Percentiles rank a stretch among this genome's conserved stretches.
These are phyloP conservation scores for Lonicera japonica DNA, from an alignment of 129 eudicot genomes.

Conservation along the genomic window DNA sequence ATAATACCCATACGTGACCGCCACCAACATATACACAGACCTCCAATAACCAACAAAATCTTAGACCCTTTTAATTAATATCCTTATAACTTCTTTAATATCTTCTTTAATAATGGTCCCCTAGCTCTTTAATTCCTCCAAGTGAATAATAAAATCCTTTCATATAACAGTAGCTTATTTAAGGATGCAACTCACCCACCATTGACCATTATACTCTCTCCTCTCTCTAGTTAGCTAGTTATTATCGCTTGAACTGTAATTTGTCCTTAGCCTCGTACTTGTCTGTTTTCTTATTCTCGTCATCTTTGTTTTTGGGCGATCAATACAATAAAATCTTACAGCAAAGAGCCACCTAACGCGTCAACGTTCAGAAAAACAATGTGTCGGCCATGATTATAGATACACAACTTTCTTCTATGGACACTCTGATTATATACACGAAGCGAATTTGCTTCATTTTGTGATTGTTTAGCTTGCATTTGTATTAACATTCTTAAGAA, in stretches of 20 bases:
- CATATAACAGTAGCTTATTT: constrained; percentile 1
- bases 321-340: constrained; percentile 4
- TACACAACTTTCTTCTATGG: constrained; percentile 1
- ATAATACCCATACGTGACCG: too few relatives aligned
- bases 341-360: not conserved
- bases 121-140: not conserved
- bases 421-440: not conserved
- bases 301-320: not conserved
- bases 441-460: not conserved
- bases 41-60: too few relatives aligned
- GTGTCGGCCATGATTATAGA: not conserved
- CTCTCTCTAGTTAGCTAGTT: not conserved
- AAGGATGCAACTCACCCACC: constrained; percentile 7
- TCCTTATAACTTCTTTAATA: too few relatives aligned
- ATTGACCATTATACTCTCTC: not conserved
- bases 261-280: constrained; percentile 10
- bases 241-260: not conserved
- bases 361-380: not conserved
- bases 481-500: not conserved
- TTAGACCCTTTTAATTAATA: too few relatives aligned
- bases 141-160: not conserved
- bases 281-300: constrained; percentile 3
- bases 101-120: too few relatives aligned
- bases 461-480: not conserved
- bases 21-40: too few relatives aligned